Conservation (phyloP, 164 flowering plant genomes). For the Magnolia sinica region DNA sequence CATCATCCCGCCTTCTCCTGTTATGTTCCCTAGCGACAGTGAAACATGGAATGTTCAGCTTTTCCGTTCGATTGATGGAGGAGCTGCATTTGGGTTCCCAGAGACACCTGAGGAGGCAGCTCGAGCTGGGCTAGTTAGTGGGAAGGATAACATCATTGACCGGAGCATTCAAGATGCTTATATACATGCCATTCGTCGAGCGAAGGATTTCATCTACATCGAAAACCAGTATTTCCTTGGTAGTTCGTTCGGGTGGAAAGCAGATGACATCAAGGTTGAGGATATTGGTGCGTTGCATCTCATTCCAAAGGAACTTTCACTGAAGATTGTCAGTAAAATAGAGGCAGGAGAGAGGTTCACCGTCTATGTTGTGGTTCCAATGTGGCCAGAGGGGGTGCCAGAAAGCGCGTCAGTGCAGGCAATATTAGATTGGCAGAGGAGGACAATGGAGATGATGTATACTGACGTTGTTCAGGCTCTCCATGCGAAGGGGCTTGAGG, state of each 20-base stretch:
- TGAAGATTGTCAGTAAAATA: slow-evolving; percentile 66
- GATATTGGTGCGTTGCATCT: slow-evolving; percentile 53
- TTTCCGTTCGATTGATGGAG: slow-evolving; percentile 78
- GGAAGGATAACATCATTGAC: slow-evolving; percentile 62
- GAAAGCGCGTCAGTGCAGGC: slow-evolving; percentile 62
- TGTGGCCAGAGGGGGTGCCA: slow-evolving; percentile 79
- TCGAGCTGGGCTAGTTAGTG: slow-evolving; percentile 54
- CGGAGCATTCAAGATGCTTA: slow-evolving; percentile 79
- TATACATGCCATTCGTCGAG: slow-evolving; percentile 72
- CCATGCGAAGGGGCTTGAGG: slow-evolving; percentile 38
- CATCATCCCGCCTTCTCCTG: slow-evolving; percentile 58
- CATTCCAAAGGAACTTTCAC: slow-evolving; percentile 63
- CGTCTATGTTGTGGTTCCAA: slow-evolving; percentile 60
- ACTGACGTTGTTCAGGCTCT: slow-evolving; percentile 47
- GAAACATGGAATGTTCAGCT: slow-evolving; percentile 78
- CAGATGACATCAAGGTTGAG: slow-evolving; percentile 36
- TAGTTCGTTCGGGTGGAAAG: slow-evolving; percentile 58
- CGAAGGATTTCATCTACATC: slow-evolving; percentile 65
- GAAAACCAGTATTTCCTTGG: slow-evolving; percentile 82
- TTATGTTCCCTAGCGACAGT: slow-evolving; percentile 41
- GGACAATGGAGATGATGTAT: slow-evolving; percentile 82
- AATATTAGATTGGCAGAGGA: slow-evolving; percentile 62
- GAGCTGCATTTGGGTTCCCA: slow-evolving; percentile 74
- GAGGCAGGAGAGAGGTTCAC: slow-evolving; percentile 60
- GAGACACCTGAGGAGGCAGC: slow-evolving; percentile 61